These are phyloP conservation scores for Asterophora parasitica DNA, from an alignment of 768 basidiomycete genomes.

Conservation along the genomic window DNA sequence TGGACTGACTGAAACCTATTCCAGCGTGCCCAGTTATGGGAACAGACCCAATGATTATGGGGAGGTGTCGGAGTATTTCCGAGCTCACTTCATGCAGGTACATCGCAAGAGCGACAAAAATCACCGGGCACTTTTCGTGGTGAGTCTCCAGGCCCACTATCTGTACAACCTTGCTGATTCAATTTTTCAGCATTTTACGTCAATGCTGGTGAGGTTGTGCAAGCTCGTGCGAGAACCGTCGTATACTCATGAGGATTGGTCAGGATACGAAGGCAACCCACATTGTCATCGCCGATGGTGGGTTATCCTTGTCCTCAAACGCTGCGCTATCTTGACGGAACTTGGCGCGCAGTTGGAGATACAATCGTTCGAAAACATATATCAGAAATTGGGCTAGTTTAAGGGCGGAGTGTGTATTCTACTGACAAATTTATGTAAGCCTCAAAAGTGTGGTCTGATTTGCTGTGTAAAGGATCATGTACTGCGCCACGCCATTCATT, in stretches of 20 bases:
- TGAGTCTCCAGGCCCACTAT: constrained; percentile 25
- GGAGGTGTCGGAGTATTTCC: constrained; percentile 77
- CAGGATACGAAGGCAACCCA: constrained; percentile 65
- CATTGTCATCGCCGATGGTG: constrained; percentile 55
- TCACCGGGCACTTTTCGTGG: constrained; percentile 70
- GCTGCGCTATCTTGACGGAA: neutral
- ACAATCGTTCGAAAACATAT: constrained; percentile 61
- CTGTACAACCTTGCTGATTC: neutral
- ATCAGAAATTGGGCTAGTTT: constrained; percentile 39
- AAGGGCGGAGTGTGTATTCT: neutral
- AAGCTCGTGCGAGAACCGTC: neutral
- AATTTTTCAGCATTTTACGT: constrained; percentile 53
- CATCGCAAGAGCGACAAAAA: constrained; percentile 72
- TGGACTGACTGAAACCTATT: neutral
- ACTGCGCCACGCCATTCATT: too few relatives aligned
- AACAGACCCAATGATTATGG: constrained; percentile 73
- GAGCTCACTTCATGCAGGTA: constrained; percentile 77
- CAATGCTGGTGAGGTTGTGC: constrained; percentile 49
- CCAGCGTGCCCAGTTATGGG: constrained; percentile 73
- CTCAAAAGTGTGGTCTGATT: too few relatives aligned
- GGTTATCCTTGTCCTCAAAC: constrained; percentile 16
- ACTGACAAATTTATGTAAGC: too few relatives aligned
- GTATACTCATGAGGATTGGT: constrained; percentile 2
- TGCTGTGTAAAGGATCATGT: too few relatives aligned
- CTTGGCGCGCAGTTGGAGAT: constrained; percentile 44